Base-by-base conservation (phyloP, 331 rosid genomes). In the Malus hybrid region DNA sequence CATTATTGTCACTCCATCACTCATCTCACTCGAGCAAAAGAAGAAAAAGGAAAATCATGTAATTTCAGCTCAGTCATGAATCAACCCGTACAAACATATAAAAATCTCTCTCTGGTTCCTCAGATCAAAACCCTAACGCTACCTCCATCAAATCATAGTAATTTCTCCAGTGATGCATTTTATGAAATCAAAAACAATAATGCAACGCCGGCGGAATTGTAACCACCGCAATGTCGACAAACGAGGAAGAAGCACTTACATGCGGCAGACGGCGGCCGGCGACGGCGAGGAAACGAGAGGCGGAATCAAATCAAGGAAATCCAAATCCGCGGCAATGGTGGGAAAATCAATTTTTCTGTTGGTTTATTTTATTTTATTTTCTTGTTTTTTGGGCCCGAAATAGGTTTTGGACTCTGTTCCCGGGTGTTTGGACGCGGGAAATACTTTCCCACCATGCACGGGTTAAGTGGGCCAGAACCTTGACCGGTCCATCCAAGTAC, bases 111-210 rank as follows among this genome's bases (percentile, higher is more conserved):
- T 2, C 39, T 10, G 8, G 36, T 9, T 20, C 28, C 18, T 46
- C 70, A 34, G 78, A 76, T 76, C 81, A 24, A 70, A 72, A 36
- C 77, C 84, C 69, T 71, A 76, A 70, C 31, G 46, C 75, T 24
- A 61, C 33, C 59, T 28, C 14, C 69, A 75, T 55, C 70, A 60
- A 72, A 55, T n/a, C 56, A 52, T 14, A 67, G 27, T 3, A 32
- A 65, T 10, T n/a, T 19, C 6, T 11, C 11, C 71, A 39, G 15
- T 4, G 32, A 42, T 15, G 42, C 29, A 73, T 42, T 13, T 9
- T 8, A 67, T 20, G 46, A 79, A 44, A 44, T 65, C 9, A 39
- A 18, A 28, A 69, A 28, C 44, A 20, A 55, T 6, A 39, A 69
- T 27, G 55, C n/a, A 27, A 33, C n/a, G 20, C 69, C 6, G 33